Evolutionary conservation across 2,329 filamentous ascomycete species (phyloP).

Genomic region (Exophiala sideris): DNA sequence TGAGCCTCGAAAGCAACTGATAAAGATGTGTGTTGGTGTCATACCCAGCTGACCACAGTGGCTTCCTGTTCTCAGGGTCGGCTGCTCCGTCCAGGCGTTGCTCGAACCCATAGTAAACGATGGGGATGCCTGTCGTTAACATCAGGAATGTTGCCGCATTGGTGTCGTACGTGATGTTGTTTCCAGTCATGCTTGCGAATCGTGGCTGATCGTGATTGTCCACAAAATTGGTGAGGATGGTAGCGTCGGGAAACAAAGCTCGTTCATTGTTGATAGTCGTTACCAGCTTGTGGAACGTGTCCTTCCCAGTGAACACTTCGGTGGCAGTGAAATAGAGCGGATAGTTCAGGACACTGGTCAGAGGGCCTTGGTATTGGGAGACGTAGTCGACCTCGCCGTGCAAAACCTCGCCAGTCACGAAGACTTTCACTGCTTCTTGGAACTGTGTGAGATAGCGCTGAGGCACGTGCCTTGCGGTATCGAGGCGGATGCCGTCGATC

Average conservation of each 20-base stretch:
- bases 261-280: constrained; percentile 28
- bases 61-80: constrained; percentile 53
- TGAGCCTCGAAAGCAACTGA: neutral
- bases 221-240: constrained; percentile 51
- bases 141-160: constrained; percentile 63
- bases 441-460: constrained; percentile 42
- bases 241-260: constrained; percentile 41
- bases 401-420: constrained; percentile 47
- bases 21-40: neutral
- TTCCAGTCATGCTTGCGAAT: constrained; percentile 52
- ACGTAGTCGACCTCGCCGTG: constrained; percentile 37
- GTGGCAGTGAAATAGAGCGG: constrained; percentile 39
- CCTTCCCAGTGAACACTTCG: constrained; percentile 34
- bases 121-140: constrained; percentile 58
- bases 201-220: constrained; percentile 61
- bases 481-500: constrained; percentile 51
- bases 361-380: constrained; percentile 42
- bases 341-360: constrained; percentile 49
- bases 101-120: constrained; percentile 65
- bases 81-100: constrained; percentile 55
- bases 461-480: constrained; percentile 48
- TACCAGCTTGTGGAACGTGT: constrained; percentile 13
- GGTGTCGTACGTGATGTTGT: constrained; percentile 49
- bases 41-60: constrained; percentile 49
- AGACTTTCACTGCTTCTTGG: constrained; percentile 39